Percentiles rank a stretch among this genome's conserved stretches.
Evolutionary conservation across 2,329 filamentous ascomycete genomes (phyloP).

Genomic region (Arthrobotrys musiformis): DNA sequence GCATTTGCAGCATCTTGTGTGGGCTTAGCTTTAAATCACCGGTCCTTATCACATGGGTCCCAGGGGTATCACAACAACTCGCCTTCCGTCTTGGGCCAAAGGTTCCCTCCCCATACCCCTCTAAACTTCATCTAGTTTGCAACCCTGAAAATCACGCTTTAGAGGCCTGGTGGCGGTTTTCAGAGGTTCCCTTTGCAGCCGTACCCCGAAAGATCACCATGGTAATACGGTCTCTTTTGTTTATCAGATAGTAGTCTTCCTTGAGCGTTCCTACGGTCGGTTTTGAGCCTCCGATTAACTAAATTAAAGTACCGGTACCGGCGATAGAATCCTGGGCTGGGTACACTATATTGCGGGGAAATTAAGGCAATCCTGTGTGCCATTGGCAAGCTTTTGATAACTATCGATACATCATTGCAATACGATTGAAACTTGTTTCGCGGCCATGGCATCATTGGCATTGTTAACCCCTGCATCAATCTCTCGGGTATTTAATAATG

Average conservation of each 20-base stretch:
- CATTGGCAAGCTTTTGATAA: not conserved
- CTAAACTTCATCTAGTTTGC: slow-evolving; percentile 12
- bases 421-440: slow-evolving; percentile 17
- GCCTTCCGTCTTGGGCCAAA: slow-evolving; percentile 42
- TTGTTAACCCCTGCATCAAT: slow-evolving; percentile 5
- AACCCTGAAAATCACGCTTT: slow-evolving; percentile 48
- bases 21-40: slow-evolving; percentile 17
- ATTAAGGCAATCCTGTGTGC: not conserved
- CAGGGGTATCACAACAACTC: slow-evolving; percentile 20
- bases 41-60: slow-evolving; percentile 26
- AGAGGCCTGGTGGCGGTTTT: slow-evolving; percentile 20
- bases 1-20: slow-evolving; percentile 19
- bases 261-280: slow-evolving; percentile 3
- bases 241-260: not conserved
- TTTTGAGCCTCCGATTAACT: slow-evolving; percentile 10
- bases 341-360: slow-evolving; percentile 12
- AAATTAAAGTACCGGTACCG: slow-evolving; percentile 20
- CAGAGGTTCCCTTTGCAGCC: slow-evolving; percentile 24
- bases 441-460: slow-evolving; percentile 16
- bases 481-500: slow-evolving; percentile 42
- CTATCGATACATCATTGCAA: not conserved
- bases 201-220: slow-evolving; percentile 15
- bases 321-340: not conserved
- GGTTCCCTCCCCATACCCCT: not conserved
- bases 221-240: slow-evolving; percentile 22